A percentile compares a stretch with the other conserved stretches of the same genome.
Conservation (phyloP, 176 grass and related monocot species). For the Melocanna baccifera region DNA sequence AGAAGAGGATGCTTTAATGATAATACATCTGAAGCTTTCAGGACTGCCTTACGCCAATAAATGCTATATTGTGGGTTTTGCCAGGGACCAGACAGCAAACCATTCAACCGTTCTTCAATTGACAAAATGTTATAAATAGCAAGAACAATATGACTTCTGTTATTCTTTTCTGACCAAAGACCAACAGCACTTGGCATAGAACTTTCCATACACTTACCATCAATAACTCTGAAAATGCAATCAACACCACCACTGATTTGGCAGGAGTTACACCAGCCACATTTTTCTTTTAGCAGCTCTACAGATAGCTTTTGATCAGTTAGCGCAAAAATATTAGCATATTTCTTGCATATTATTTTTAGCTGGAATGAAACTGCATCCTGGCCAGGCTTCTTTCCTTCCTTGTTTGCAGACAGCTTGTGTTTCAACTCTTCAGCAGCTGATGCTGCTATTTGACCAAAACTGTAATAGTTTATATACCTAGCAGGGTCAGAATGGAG, state of each 20-base stretch:
- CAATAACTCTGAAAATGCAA: conserved; percentile 66
- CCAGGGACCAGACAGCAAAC: conserved; percentile 88
- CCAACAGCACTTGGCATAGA: conserved; percentile 17
- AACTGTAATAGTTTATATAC: conserved; percentile 89
- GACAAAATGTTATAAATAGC: conserved; percentile 61
- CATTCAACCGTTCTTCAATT: conserved; percentile 74
- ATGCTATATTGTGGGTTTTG: conserved; percentile 75
- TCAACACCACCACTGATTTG: conserved; percentile 58
- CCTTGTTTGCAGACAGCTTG: conserved; percentile 66
- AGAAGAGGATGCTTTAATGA: conserved; percentile 79
- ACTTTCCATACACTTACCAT: conserved; percentile 44
- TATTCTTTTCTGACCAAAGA: conserved; percentile 50
- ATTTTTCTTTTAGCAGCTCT: conserved; percentile 81
- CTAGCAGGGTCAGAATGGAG: conserved; percentile 44
- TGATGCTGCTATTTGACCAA: conserved; percentile 81
- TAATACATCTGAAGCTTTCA: conserved; percentile 61
- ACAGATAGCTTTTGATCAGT: conserved; percentile 65
- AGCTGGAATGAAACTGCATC: conserved; percentile 51
- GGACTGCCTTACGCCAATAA: conserved; percentile 66
- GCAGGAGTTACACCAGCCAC: conserved; percentile 93
- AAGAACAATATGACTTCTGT: conserved; percentile 61
- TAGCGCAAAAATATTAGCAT: conserved; percentile 53
- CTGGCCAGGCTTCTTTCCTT: conserved; percentile 63
- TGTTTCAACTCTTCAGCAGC: conserved; percentile 67
- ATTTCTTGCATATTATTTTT: conserved; percentile 77